Evolutionary conservation across 352 stramenopile species (phyloP), one percentile per base, ranked within the genome.

Genomic region (Plasmopara halstedii): DNA sequence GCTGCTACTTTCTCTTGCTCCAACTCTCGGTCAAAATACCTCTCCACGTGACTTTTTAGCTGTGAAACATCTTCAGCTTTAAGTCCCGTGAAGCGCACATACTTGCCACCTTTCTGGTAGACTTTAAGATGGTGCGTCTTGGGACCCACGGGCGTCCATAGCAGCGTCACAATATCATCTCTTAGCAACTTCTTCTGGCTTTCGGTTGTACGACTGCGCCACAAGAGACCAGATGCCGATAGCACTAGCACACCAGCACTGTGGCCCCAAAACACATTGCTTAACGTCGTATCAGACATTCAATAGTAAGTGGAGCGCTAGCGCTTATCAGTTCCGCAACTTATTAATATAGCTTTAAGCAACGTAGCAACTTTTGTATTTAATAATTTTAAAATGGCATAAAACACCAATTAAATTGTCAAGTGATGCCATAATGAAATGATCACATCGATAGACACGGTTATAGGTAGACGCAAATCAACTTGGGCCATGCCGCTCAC

Each of bases 1-100:
- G 79, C 68, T 38, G 78, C 78, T 31, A 98, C 85, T 21, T 85
- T 83, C 47, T 97, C 85, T 29, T 94, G 83, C 49, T 95, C 82
- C 21, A 98, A 48, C 46, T 93, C 70, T 29, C 96, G 67, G 47
- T 88, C 79, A 60, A 97, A 97, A 35, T 87, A 56, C 31, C 54
- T 83, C 67, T 87, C 73, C 4, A 88, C 73, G 70, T 88, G 73
- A 7, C 13, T 39, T 45, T 79, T 72, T 19, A 92, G 70, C 42
- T 64, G 54, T 42, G 75, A 66, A 14, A 89, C 69, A 49, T 89
- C 81, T 33, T 66, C 56, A 7, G 52, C 50, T 48, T 87, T 89
- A 18, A 92, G 63, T 3, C 78, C 78, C 38, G 77, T 85, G 62
- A 92, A 92, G 51, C 81, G 81, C 56, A 92, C 77, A 61, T 85